Evolutionary conservation across 1,139 yeast genomes (phyloP).

Genomic region (Scheffersomyces insectosa): DNA sequence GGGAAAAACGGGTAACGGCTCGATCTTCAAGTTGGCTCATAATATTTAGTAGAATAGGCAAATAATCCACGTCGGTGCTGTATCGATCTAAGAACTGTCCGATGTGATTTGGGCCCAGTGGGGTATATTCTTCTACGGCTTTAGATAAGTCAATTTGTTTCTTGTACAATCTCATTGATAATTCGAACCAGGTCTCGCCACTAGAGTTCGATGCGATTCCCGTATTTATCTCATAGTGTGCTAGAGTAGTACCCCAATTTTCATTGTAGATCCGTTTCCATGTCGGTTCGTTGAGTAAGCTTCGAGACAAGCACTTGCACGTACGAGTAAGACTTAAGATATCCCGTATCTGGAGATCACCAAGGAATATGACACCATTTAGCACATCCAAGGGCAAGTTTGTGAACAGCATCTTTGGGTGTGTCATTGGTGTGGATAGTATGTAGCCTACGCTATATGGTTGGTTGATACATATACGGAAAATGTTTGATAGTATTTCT

Average conservation of each 20-base stretch:
- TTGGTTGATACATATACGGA: background rate
- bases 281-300: constrained; percentile 14
- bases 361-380: constrained; percentile 17
- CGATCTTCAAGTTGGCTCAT: background rate
- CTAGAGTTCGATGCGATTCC: too few species aligned
- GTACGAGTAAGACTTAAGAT: constrained; percentile 16
- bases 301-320: constrained; percentile 9
- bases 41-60: constrained; percentile 16
- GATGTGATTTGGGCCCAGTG: constrained; percentile 9
- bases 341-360: constrained; percentile 20
- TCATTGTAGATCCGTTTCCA: constrained; percentile 19
- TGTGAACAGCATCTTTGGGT: background rate
- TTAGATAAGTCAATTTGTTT: constrained; percentile 10
- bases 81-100: constrained; percentile 11
- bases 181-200: background rate
- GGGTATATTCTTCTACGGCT: constrained; percentile 7
- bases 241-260: constrained; percentile 12
- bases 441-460: constrained; percentile 1
- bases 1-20: background rate
- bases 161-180: constrained; percentile 7
- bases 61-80: constrained; percentile 14
- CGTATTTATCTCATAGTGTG: constrained; percentile 11
- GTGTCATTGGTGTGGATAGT: background rate
- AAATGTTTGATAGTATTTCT: too few species aligned
- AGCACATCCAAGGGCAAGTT: constrained; percentile 19